Conservation (phyloP, 2,329 filamentous ascomycete species). For the Diaporthe nobilis region DNA sequence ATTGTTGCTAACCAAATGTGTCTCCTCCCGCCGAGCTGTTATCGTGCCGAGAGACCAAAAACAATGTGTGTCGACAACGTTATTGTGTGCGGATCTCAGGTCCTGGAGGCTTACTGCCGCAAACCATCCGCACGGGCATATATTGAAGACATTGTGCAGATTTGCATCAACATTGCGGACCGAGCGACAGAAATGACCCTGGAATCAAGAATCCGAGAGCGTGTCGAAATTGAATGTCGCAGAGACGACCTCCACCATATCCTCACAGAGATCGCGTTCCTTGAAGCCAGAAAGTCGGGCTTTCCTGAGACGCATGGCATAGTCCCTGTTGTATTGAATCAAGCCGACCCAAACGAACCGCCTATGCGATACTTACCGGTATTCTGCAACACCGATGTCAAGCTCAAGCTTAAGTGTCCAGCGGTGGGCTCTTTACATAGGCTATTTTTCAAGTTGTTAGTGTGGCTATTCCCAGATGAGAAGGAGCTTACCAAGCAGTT, state of each 20-base stretch:
- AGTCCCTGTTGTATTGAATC: background rate
- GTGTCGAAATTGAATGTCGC: background rate
- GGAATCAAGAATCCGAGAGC: background rate
- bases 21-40: background rate
- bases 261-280: background rate
- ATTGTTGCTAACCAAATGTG: slow-evolving; percentile 12
- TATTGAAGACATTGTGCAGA: background rate
- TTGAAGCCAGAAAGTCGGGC: background rate
- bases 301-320: background rate
- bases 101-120: background rate
- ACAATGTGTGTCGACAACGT: slow-evolving; percentile 21
- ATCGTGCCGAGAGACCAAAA: background rate
- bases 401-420: too few relatives aligned
- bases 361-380: background rate
- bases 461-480: too few relatives aligned
- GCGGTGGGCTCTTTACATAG: too few relatives aligned
- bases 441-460: slow-evolving; percentile 22
- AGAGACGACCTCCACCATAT: background rate
- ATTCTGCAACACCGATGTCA: background rate
- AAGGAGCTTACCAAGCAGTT: too few relatives aligned
- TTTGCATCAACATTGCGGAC: background rate
- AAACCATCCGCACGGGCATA: background rate
- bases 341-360: accelerated
- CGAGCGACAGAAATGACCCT: accelerated
- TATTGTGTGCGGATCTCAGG: slow-evolving; percentile 7